Base-by-base conservation (phyloP, 2,329 filamentous ascomycete species). In the Clonostachys chloroleuca region DNA sequence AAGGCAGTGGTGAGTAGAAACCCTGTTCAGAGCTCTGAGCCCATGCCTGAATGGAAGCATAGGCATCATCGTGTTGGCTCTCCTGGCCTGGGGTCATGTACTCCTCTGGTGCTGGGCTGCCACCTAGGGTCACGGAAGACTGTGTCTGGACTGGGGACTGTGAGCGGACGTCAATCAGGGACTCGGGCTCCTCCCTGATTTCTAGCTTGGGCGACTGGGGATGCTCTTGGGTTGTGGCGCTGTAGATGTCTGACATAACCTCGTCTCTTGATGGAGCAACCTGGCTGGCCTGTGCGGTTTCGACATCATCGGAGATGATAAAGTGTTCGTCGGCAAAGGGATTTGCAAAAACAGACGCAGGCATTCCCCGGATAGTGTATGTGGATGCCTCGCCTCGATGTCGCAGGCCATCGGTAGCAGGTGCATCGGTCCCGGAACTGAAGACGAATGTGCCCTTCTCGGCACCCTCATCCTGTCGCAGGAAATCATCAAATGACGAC, bases 41-140 rank as follows among this genome's bases (percentile, higher is more conserved):
- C 81, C 82, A 85, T 0, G 81, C 82, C 57, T 85, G 80, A 53
- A 85, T 84, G 2, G 79, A 81, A 42, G 76, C 75, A 56, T 77
- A 84, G 2, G 77, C 73, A 13, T 76, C 72, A 13, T 68, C 59
- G 17, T 61, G 62, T 10, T 30, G 24, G 47, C 73, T 65, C 4
- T 74, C 68, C 53, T 77, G 70, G 40, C 74, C 71, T 9, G 76
- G 73, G 1, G 77, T 76, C 67, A 78, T 73, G 61, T 69, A 79
- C 54, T 80, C 75, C 49, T 78, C 66, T 7, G 67, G 60, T 6
- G 52, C 54, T 7, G 64, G 57, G 47, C 60, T 57, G 12, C 56
- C 61, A 44, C 75, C 73, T 4, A 71, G 59, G 2, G 63, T 62
- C 9, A 54, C 56, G 14, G 61, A 57, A 16, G 59, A 56, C 30